Base-by-base conservation (phyloP, 2,329 filamentous ascomycete genomes). In the Epichloe festucae region DNA sequence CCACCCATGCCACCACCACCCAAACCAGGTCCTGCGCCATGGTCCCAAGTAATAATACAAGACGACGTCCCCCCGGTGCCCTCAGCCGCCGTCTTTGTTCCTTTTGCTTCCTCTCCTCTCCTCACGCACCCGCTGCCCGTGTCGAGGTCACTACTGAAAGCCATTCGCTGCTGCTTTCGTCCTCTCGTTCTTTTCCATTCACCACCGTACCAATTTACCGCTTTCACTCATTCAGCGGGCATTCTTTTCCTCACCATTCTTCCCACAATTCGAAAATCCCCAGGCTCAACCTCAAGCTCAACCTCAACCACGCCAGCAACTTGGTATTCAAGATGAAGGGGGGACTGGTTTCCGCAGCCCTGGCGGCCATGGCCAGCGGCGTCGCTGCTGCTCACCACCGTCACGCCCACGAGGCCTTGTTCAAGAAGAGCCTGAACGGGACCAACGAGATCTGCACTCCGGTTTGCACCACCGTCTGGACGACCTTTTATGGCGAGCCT, bases 221-320 rank as follows among this genome's bases (percentile, higher is more conserved):
- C 27, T 84, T 87, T 87, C 85, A 88, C 82, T 88, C 87, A 69
- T 89, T 90, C 73, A 89, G 86, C 86, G 85, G 86, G 79, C 84
- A 82, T 74, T 87, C 82, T 71, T 85, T 64, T 56, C 51, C 52
- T 55, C 46, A 48, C 39, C n/a, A 36, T 12, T 54, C 17, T 49
- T 2, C 36, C 36, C 51, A 50, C 27, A 50, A 64, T 65, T 38
- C n/a, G 17, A 34, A 48, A 21, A 23, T 19, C n/a, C 8, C 2
- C 21, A 44, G 17, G 14, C 21, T 35, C 15, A 17, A 11, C 21
- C n/a, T 40, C 38, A n/a, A 15, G 2, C n/a, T n/a, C 5, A 23
- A 6, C 23, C 23, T 27, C 23, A 27, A 31, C 17, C 19, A 11
- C 38, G 15, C 38, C 11, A 21, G 31, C 10, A 60, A 61, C 66